These are phyloP conservation scores for Alternaria gaisen DNA, from an alignment of 2,329 filamentous ascomycete genomes.

Conservation along the genomic window DNA sequence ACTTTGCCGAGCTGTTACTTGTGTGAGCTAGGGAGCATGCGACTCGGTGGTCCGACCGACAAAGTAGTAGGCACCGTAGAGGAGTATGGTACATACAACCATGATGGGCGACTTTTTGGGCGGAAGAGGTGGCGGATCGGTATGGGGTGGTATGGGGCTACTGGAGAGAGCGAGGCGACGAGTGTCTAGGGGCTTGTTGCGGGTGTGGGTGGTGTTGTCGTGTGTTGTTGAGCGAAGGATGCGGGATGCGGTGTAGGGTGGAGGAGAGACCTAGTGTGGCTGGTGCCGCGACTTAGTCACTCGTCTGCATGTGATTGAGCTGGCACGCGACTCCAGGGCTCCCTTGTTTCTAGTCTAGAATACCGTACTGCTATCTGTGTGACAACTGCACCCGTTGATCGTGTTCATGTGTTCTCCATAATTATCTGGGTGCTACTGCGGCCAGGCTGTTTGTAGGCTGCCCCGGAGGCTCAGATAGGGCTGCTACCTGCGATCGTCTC, in stretches of 20 bases:
- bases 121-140: constrained; percentile 6
- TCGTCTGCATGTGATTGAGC: constrained; percentile 32
- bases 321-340: constrained; percentile 17
- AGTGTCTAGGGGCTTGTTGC: constrained; percentile 1
- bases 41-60: constrained; percentile 25
- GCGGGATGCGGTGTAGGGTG: constrained; percentile 33
- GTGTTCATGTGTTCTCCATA: neutral
- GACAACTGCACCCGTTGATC: neutral
- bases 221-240: constrained; percentile 18
- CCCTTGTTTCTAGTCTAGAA: constrained; percentile 10
- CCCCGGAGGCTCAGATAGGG: neutral
- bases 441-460: neutral
- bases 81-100: constrained; percentile 48
- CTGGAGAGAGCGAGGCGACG: constrained; percentile 13
- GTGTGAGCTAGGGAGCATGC: constrained; percentile 60
- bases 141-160: constrained; percentile 11
- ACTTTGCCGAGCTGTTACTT: constrained; percentile 87
- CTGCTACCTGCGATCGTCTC: neutral
- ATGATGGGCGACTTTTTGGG: constrained; percentile 32
- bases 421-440: neutral
- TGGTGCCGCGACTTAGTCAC: constrained; percentile 32
- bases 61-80: constrained; percentile 7
- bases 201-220: constrained; percentile 19
- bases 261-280: constrained; percentile 29
- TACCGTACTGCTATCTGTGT: neutral